phyloP scores from a whole-genome alignment of 2,329 filamentous ascomycete species.

The Colletotrichum cuscutae region DNA sequence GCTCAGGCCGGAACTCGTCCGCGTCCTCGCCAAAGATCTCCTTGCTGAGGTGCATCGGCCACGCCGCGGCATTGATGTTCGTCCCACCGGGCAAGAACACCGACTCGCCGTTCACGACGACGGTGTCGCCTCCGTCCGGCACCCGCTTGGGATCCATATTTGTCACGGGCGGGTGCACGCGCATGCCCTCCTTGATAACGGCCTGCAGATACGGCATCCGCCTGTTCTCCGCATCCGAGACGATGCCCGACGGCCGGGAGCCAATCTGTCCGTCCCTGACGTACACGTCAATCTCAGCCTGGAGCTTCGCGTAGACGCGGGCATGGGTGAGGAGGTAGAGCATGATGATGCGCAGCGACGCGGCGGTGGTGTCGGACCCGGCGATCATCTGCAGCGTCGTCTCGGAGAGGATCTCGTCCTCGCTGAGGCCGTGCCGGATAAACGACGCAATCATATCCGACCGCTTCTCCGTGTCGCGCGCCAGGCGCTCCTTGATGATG shows the following conservation, averaged over 20 bases:
- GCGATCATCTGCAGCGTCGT: constrained; percentile 42
- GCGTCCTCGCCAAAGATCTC: constrained; percentile 68
- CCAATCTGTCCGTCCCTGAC: constrained; percentile 33
- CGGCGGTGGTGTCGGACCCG: constrained; percentile 49
- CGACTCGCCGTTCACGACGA: constrained; percentile 40
- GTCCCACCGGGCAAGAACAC: constrained; percentile 43
- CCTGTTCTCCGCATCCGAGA: constrained; percentile 58
- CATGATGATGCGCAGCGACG: constrained; percentile 54
- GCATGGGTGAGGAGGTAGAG: constrained; percentile 63
- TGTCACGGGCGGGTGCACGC: constrained; percentile 60
- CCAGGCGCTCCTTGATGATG: constrained; percentile 15
- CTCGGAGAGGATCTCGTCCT: constrained; percentile 44
- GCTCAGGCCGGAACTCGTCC: constrained; percentile 65
- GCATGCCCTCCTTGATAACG: constrained; percentile 66
- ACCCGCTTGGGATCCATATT: constrained; percentile 49
- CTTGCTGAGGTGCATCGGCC: constrained; percentile 59
- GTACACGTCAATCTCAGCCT: constrained; percentile 56
- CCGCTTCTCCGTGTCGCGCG: constrained; percentile 22
- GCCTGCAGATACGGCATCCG: constrained; percentile 65
- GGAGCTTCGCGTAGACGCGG: constrained; percentile 55
- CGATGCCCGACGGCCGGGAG: constrained; percentile 16
- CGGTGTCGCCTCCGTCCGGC: constrained; percentile 43
- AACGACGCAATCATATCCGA: constrained; percentile 45
- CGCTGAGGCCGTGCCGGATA: constrained; percentile 51
- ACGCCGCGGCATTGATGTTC: constrained; percentile 23